Conservation (phyloP, 768 basidiomycete genomes). For the Candolleomyces eurysporus region DNA sequence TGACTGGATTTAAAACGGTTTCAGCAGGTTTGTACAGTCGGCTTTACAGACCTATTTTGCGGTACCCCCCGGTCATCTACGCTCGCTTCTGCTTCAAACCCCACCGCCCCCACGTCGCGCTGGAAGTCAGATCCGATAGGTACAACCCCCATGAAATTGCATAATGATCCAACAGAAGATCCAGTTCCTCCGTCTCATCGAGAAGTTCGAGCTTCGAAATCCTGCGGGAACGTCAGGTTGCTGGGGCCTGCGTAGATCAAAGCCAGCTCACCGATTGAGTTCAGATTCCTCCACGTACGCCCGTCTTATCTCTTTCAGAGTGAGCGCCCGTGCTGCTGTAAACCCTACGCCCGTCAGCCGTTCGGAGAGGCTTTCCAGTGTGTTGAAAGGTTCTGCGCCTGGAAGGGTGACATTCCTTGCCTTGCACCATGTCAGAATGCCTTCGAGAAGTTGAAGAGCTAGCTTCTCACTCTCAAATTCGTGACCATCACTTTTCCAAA, state of each 20-base stretch:
- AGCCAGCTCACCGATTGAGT: slow-evolving; percentile 50
- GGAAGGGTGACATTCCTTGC: slow-evolving; percentile 71
- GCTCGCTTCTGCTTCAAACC: slow-evolving; percentile 26
- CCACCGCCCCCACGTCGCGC: slow-evolving; percentile 34
- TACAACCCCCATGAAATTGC: slow-evolving; percentile 74
- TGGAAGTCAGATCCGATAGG: slow-evolving; percentile 14
- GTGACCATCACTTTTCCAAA: slow-evolving; percentile 93
- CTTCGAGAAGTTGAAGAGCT: neutral
- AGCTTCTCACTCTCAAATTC: slow-evolving; percentile 67
- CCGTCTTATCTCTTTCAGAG: slow-evolving; percentile 67
- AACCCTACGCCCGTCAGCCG: slow-evolving; percentile 66
- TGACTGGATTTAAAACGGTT: neutral
- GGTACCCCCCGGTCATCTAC: neutral
- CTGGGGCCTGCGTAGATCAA: slow-evolving; percentile 2
- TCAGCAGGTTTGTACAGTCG: neutral
- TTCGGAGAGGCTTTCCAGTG: slow-evolving; percentile 49
- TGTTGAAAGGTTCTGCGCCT: slow-evolving; percentile 64
- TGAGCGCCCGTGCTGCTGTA: slow-evolving; percentile 50
- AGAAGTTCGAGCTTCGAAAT: slow-evolving; percentile 81
- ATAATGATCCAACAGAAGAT: slow-evolving; percentile 87
- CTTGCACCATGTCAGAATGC: slow-evolving; percentile 33
- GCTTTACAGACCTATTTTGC: neutral
- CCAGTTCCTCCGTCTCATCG: slow-evolving; percentile 93
- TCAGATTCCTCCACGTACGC: slow-evolving; percentile 48
- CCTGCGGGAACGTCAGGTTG: slow-evolving; percentile 33